Conservation (phyloP, 2,329 filamentous ascomycete genomes). For the Neofusicoccum umdonicola region DNA sequence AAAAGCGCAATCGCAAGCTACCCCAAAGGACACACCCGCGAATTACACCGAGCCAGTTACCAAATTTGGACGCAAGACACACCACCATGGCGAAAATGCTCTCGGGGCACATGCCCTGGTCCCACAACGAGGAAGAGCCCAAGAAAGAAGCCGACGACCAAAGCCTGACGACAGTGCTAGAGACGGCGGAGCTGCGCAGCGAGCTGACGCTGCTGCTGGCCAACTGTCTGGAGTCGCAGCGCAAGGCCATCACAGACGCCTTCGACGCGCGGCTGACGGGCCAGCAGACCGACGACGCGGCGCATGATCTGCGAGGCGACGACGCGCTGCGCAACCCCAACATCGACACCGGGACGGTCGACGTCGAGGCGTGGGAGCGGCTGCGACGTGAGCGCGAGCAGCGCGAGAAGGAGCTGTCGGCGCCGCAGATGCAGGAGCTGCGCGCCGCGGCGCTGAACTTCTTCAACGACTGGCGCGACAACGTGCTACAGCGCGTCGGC, state of each 20-base stretch:
- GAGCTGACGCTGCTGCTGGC: slow-evolving; percentile 48
- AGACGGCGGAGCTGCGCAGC: slow-evolving; percentile 40
- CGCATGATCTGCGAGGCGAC: slow-evolving; percentile 30
- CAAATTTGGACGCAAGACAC: no score
- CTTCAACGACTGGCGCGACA: slow-evolving; percentile 78
- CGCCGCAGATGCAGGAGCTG: slow-evolving; percentile 58
- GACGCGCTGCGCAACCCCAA: slow-evolving; percentile 19
- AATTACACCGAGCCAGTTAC: background rate
- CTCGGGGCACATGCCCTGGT: slow-evolving; percentile 12
- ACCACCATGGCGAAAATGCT: slow-evolving; percentile 9
- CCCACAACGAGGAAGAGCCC: background rate
- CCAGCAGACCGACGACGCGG: slow-evolving; percentile 21
- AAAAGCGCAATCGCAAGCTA: background rate
- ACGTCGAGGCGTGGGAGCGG: slow-evolving; percentile 19
- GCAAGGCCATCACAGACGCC: slow-evolving; percentile 34
- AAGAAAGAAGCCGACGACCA: background rate
- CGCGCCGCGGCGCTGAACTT: slow-evolving; percentile 67
- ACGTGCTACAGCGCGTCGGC: slow-evolving; percentile 66
- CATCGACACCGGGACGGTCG: slow-evolving; percentile 21
- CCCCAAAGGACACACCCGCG: background rate
- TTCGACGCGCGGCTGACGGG: slow-evolving; percentile 34
- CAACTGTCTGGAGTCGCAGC: slow-evolving; percentile 46
- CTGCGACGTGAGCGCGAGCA: slow-evolving; percentile 33
- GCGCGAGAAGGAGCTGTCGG: slow-evolving; percentile 51
- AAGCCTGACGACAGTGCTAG: slow-evolving; percentile 31